Conservation (phyloP, 768 basidiomycete genomes). For the Sarcodon aspratus region DNA sequence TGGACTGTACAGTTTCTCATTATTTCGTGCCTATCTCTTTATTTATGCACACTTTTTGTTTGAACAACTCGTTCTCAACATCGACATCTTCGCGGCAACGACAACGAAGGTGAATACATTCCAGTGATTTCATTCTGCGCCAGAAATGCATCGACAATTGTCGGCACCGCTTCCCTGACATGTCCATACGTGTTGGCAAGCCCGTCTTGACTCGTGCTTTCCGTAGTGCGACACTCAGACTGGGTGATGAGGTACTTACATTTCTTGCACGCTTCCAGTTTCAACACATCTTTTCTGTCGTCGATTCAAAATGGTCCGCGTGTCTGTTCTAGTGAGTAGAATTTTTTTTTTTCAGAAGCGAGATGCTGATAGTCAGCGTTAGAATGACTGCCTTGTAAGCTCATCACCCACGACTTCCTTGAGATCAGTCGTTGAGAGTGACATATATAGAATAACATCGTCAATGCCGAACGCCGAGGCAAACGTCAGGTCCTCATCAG, state of each 20-base stretch:
- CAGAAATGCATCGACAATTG: neutral
- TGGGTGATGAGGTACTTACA: conserved; percentile 33
- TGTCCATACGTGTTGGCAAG: neutral
- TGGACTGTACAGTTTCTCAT: conserved; percentile 23
- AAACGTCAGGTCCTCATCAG: conserved; percentile 99
- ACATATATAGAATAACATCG: conserved; percentile 76
- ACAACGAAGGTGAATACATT: no score
- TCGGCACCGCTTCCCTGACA: conserved; percentile 3
- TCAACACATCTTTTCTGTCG: conserved; percentile 9
- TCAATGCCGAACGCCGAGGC: conserved; percentile 98
- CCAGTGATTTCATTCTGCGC: no score
- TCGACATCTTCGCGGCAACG: neutral
- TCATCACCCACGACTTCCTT: no score
- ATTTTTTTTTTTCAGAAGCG: neutral
- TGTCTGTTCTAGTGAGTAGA: conserved; percentile 60
- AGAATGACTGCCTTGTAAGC: conserved; percentile 52
- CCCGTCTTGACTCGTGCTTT: conserved; percentile 72
- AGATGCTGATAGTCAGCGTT: conserved; percentile 2
- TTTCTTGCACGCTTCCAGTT: conserved; percentile 19
- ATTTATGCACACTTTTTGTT: neutral
- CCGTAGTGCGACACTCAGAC: conserved; percentile 77
- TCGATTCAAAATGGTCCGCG: conserved; percentile 64
- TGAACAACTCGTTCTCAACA: neutral
- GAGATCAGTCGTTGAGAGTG: no score
- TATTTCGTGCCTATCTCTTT: neutral